Conservation (phyloP, 2,329 filamentous ascomycete genomes). For the Aschersonia sp. region DNA sequence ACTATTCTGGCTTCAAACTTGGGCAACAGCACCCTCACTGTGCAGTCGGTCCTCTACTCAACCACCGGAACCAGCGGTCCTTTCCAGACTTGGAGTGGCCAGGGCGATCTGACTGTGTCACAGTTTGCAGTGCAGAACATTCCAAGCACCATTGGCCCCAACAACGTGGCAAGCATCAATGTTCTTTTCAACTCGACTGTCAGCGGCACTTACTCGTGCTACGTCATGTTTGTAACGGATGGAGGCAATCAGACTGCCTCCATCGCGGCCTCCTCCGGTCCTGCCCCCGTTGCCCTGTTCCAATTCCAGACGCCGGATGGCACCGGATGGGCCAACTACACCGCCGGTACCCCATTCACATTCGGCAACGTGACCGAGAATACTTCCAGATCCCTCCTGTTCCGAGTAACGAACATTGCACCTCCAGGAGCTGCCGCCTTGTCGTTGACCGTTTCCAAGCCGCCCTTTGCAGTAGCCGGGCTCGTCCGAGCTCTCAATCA, state of each 20-base stretch:
- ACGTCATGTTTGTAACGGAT: constrained; percentile 28
- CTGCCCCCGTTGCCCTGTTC: constrained; percentile 31
- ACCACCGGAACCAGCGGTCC: constrained; percentile 27
- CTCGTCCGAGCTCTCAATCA: constrained; percentile 39
- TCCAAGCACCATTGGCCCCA: constrained; percentile 26
- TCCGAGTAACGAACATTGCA: constrained; percentile 39
- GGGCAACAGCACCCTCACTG: constrained; percentile 29
- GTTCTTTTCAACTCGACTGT: constrained; percentile 31
- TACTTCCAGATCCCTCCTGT: constrained; percentile 27
- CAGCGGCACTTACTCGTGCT: constrained; percentile 33
- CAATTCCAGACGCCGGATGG: constrained; percentile 41
- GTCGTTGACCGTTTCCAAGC: constrained; percentile 45
- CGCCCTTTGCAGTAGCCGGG: constrained; percentile 39
- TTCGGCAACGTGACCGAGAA: constrained; percentile 43
- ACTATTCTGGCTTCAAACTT: constrained; percentile 32
- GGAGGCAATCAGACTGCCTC: constrained; percentile 34
- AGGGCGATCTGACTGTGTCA: background rate
- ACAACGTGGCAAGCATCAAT: constrained; percentile 21
- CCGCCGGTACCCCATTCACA: constrained; percentile 26
- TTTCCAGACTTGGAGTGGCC: constrained; percentile 20
- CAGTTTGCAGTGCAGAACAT: constrained; percentile 33
- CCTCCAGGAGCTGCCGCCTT: constrained; percentile 28
- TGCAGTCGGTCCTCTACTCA: constrained; percentile 30
- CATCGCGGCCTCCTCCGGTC: constrained; percentile 33
- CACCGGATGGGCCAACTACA: constrained; percentile 32